Evolutionary conservation across 306 rosid species (phyloP).

Genomic region (Begonia masoniana): DNA sequence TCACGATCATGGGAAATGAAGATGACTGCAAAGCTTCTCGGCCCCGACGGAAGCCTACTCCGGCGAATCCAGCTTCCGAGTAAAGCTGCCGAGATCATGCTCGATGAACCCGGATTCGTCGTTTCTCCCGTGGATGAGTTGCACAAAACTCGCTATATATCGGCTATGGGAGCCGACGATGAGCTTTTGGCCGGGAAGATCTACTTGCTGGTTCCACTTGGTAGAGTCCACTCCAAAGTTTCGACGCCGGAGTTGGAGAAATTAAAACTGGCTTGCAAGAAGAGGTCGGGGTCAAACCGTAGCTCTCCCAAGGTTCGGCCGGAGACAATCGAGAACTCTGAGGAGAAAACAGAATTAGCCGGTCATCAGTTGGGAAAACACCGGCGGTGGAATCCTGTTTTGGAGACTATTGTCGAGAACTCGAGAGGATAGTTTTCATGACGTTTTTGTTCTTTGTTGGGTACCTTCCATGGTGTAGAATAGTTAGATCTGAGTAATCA

Average conservation of each 20-base stretch:
- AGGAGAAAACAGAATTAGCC: background rate
- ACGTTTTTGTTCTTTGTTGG: no score
- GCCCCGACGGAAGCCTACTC: conserved; percentile 21
- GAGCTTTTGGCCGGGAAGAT: conserved; percentile 33
- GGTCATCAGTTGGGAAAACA: conserved; percentile 4
- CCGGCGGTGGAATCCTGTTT: conserved; percentile 46
- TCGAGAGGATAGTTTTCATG: background rate
- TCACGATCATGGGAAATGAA: background rate
- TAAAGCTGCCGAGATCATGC: conserved; percentile 53
- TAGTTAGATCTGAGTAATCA: no score
- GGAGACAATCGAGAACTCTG: conserved; percentile 1
- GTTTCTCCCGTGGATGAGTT: conserved; percentile 30
- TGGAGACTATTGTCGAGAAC: conserved; percentile 36
- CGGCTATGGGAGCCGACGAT: conserved; percentile 37
- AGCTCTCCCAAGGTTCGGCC: conserved; percentile 32
- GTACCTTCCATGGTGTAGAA: no score
- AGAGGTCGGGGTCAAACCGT: conserved; percentile 1
- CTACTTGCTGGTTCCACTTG: conserved; percentile 32
- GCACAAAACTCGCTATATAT: conserved; percentile 23
- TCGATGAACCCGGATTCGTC: conserved; percentile 43
- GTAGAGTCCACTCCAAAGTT: conserved; percentile 23
- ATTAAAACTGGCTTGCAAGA: conserved; percentile 13
- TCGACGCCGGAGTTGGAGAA: conserved; percentile 31
- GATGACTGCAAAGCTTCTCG: conserved; percentile 27
- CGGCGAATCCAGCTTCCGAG: conserved; percentile 25